phyloP scores from a whole-genome alignment of 164 flowering plant genomes.

The Aristolochia fimbriata region DNA sequence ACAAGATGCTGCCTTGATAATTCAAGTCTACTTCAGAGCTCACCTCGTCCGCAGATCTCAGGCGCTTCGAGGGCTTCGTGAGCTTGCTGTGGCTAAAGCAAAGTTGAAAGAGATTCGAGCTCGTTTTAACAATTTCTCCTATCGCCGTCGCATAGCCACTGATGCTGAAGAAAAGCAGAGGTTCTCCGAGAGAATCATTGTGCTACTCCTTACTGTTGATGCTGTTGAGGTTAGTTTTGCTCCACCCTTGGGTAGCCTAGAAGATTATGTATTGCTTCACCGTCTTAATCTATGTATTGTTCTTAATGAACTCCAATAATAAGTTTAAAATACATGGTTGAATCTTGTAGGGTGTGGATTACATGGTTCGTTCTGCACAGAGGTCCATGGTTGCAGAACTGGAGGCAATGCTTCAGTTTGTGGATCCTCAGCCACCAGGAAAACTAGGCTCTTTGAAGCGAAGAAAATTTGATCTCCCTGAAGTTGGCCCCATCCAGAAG shows the following conservation, averaged over 20 bases:
- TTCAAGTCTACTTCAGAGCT: slow-evolving; percentile 68
- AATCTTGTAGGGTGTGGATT: slow-evolving; percentile 59
- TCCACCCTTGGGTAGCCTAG: no score
- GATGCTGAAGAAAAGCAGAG: slow-evolving; percentile 82
- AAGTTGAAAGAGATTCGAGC: slow-evolving; percentile 83
- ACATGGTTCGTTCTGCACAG: slow-evolving; percentile 71
- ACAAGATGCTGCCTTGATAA: slow-evolving; percentile 77
- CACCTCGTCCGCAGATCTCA: slow-evolving; percentile 72
- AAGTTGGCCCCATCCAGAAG: slow-evolving; percentile 35
- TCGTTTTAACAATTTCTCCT: slow-evolving; percentile 64
- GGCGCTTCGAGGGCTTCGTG: slow-evolving; percentile 72
- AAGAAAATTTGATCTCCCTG: slow-evolving; percentile 84
- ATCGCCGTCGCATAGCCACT: slow-evolving; percentile 44
- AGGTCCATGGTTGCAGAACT: slow-evolving; percentile 82
- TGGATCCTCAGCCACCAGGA: slow-evolving; percentile 78
- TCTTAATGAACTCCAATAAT: no score
- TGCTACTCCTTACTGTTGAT: slow-evolving; percentile 86
- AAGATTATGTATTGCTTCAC: no score
- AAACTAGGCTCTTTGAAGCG: slow-evolving; percentile 56
- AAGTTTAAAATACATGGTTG: not conserved
- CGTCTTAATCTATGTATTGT: no score
- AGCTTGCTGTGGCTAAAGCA: slow-evolving; percentile 72
- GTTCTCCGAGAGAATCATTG: slow-evolving; percentile 85
- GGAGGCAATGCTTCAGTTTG: slow-evolving; percentile 92
- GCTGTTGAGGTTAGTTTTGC: slow-evolving; percentile 60